Percentiles rank a stretch among this genome's conserved stretches.
Conservation (phyloP, 768 basidiomycete genomes). For the Vararia minispora region DNA sequence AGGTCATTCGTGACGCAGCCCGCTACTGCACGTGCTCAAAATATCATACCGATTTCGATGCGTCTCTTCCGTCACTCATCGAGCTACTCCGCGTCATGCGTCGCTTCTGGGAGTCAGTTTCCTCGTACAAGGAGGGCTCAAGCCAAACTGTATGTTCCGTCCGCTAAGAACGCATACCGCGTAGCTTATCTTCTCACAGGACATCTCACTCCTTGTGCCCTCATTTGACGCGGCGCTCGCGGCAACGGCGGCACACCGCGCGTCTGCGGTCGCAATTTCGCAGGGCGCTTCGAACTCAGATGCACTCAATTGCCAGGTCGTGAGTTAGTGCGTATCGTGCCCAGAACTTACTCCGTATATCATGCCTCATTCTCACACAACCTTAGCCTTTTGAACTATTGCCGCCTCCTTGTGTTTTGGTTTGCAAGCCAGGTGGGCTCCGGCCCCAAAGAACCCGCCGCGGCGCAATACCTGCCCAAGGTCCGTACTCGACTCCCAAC, state of each 20-base stretch:
- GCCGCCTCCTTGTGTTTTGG: constrained; percentile 11
- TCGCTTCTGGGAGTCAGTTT: constrained; percentile 18
- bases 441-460: constrained; percentile 2
- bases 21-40: constrained; percentile 17
- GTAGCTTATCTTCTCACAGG: constrained; percentile 1
- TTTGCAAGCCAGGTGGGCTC: too few relatives aligned
- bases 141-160: too few relatives aligned
- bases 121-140: too few relatives aligned
- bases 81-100: constrained; percentile 23
- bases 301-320: background rate
- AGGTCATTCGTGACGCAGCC: constrained; percentile 20
- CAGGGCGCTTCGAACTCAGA: too few relatives aligned
- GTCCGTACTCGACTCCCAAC: constrained; percentile 6
- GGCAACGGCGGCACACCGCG: too few relatives aligned
- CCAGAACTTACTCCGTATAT: background rate
- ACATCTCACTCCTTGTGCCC: background rate
- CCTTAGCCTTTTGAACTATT: constrained; percentile 10
- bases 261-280: too few relatives aligned
- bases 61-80: constrained; percentile 19
- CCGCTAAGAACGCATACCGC: too few relatives aligned
- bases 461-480: constrained; percentile 3
- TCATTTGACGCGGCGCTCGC: too few relatives aligned
- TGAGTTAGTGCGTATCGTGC: background rate
- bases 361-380: too few relatives aligned
- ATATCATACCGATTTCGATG: constrained; percentile 19